Percentiles rank a stretch among this genome's conserved stretches.
Evolutionary conservation across 1,284 basidiomycete species (phyloP).

Genomic region (Apiotrichum laibachii): DNA sequence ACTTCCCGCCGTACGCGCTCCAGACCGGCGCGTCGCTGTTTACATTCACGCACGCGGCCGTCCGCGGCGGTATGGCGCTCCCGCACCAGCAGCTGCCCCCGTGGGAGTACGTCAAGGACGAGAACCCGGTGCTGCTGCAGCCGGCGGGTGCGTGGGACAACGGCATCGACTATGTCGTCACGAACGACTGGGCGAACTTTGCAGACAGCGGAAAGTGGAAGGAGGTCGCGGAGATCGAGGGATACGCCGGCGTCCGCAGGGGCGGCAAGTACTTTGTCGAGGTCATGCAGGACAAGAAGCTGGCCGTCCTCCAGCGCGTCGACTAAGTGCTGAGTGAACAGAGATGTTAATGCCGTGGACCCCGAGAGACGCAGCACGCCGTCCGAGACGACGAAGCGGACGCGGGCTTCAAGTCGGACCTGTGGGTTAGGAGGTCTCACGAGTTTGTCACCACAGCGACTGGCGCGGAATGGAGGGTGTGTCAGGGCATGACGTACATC

Average conservation of each 20-base stretch:
- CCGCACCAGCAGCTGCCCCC: slow-evolving; percentile 19
- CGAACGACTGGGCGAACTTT: slow-evolving; percentile 27
- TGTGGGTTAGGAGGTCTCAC: too few relatives aligned
- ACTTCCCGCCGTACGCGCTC: slow-evolving; percentile 44
- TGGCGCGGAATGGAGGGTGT: too few relatives aligned
- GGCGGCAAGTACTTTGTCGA: slow-evolving; percentile 16
- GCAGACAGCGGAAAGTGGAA: slow-evolving; percentile 22
- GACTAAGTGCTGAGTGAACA: background rate
- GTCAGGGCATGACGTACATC: too few relatives aligned
- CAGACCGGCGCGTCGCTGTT: slow-evolving; percentile 91
- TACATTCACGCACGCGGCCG: slow-evolving; percentile 62
- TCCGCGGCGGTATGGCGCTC: slow-evolving; percentile 3
- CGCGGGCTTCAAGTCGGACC: too few relatives aligned
- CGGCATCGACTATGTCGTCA: slow-evolving; percentile 40
- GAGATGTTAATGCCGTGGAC: too few relatives aligned
- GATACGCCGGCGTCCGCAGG: slow-evolving; percentile 12
- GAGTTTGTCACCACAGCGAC: too few relatives aligned
- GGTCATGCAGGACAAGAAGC: slow-evolving; percentile 7
- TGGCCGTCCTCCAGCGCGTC: slow-evolving; percentile 14
- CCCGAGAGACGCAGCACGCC: too few relatives aligned
- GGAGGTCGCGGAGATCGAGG: slow-evolving; percentile 25
- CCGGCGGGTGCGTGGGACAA: slow-evolving; percentile 33
- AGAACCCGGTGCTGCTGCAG: slow-evolving; percentile 56
- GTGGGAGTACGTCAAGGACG: slow-evolving; percentile 78
- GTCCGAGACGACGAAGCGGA: background rate